A percentile compares a stretch with the other conserved stretches of the same genome.
These are phyloP conservation scores for Pyrenophora tritici-repentis DNA, from an alignment of 2,329 filamentous ascomycete genomes.

Conservation along the genomic window DNA sequence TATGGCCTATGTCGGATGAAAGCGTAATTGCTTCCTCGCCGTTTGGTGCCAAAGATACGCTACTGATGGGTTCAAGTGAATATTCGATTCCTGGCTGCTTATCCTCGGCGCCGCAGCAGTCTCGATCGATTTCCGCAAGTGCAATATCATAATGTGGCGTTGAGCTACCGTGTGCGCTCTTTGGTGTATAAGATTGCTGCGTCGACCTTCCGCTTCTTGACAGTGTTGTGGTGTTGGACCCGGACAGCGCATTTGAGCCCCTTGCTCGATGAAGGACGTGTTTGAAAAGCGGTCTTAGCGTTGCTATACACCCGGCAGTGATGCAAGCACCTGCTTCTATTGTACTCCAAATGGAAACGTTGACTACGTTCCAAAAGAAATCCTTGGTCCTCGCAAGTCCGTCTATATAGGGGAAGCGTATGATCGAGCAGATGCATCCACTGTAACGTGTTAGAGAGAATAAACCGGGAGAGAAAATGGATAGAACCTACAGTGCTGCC, in stretches of 20 bases:
- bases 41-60: slow-evolving; percentile 6
- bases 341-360: slow-evolving; percentile 51
- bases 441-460: slow-evolving; percentile 25
- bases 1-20: background rate
- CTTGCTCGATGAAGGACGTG: slow-evolving; percentile 4
- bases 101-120: background rate
- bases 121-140: background rate
- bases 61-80: background rate
- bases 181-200: background rate
- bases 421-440: slow-evolving; percentile 60
- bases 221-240: slow-evolving; percentile 2
- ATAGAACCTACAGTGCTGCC: slow-evolving; percentile 36
- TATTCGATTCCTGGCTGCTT: background rate
- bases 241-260: background rate
- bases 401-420: slow-evolving; percentile 57
- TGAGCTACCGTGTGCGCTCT: background rate
- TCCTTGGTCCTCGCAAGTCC: slow-evolving; percentile 50
- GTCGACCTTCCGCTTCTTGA: slow-evolving; percentile 7
- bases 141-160: background rate
- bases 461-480: background rate
- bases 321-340: slow-evolving; percentile 48
- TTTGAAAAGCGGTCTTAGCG: slow-evolving; percentile 55
- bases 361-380: slow-evolving; percentile 54
- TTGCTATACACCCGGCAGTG: slow-evolving; percentile 57
- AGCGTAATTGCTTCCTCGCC: slow-evolving; percentile 5